These are phyloP conservation scores for Vigna hirtella DNA, from an alignment of 306 rosid species.

Conservation along the genomic window DNA sequence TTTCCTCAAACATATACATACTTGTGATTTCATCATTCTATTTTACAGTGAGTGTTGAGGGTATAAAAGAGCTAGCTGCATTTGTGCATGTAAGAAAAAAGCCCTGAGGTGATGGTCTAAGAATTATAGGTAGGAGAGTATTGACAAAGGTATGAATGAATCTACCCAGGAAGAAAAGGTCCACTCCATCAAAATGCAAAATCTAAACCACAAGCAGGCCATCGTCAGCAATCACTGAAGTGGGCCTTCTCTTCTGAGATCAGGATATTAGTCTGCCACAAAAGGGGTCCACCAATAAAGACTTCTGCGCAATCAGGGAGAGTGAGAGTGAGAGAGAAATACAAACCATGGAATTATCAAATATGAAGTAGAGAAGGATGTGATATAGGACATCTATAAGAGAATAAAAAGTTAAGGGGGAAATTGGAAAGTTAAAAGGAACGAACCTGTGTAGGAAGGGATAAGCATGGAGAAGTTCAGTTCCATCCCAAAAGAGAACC, in stretches of 20 bases:
- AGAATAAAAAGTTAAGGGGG: conserved; percentile 36
- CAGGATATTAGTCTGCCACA: conserved; percentile 71
- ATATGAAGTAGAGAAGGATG: conserved; percentile 52
- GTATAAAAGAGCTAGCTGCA: too few species aligned
- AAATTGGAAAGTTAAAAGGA: conserved; percentile 34
- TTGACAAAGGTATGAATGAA: conserved; percentile 37
- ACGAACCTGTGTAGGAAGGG: conserved; percentile 48
- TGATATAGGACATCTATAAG: conserved; percentile 60
- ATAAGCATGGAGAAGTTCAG: conserved; percentile 78
- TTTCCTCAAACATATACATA: conserved; percentile 48
- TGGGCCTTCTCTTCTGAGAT: conserved; percentile 67
- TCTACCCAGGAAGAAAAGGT: conserved; percentile 43
- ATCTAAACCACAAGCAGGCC: conserved; percentile 52
- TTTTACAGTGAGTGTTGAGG: too few species aligned
- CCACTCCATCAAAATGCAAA: conserved; percentile 43
- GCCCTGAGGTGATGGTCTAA: background rate
- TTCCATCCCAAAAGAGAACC: conserved; percentile 62
- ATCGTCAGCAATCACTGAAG: conserved; percentile 67
- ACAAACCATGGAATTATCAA: conserved; percentile 60
- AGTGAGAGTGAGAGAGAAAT: conserved; percentile 46
- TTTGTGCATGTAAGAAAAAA: too few species aligned
- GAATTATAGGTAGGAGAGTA: conserved; percentile 15
- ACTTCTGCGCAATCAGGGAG: conserved; percentile 66
- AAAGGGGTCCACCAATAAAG: conserved; percentile 66
- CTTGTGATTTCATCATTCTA: conserved; percentile 18